These are phyloP conservation scores for Moniliophthora roreri DNA, from an alignment of 1,284 basidiomycete species.

Conservation along the genomic window DNA sequence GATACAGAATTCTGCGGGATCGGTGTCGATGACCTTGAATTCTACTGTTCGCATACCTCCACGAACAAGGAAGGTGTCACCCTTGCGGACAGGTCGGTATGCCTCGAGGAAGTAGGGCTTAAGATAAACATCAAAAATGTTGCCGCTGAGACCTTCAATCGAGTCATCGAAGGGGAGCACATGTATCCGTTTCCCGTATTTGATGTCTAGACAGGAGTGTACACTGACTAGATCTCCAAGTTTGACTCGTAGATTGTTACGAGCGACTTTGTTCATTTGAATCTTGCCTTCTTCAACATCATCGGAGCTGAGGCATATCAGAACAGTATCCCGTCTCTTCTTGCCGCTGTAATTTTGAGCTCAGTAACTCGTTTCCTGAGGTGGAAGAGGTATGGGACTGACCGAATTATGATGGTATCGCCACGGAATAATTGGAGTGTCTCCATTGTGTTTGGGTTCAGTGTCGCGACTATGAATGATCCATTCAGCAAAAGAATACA, in stretches of 20 bases:
- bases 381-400: slow-evolving; percentile 22
- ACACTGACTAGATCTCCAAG: slow-evolving; percentile 96
- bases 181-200: slow-evolving; percentile 98
- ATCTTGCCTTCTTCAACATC: slow-evolving; percentile 98
- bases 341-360: slow-evolving; percentile 70
- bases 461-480: slow-evolving; percentile 72
- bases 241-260: slow-evolving; percentile 98
- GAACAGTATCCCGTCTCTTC: slow-evolving; percentile 93
- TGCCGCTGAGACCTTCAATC: slow-evolving; percentile 95
- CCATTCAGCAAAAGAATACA: neutral
- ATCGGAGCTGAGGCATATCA: slow-evolving; percentile 94
- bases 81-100: slow-evolving; percentile 92
- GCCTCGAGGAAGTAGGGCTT: slow-evolving; percentile 99
- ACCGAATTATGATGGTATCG: slow-evolving; percentile 92
- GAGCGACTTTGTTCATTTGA: slow-evolving; percentile 98
- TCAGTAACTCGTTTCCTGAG: slow-evolving; percentile 8
- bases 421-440: slow-evolving; percentile 91
- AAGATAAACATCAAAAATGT: slow-evolving; percentile 98
- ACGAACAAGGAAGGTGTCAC: slow-evolving; percentile 98
- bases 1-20: slow-evolving; percentile 95
- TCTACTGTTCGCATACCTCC: slow-evolving; percentile 98
- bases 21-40: slow-evolving; percentile 97
- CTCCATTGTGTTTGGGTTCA: slow-evolving; percentile 98
- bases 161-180: slow-evolving; percentile 98
- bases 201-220: slow-evolving; percentile 96